Base-by-base conservation (phyloP, 176 grass and related monocot species). In the Coix lacrymajobi region DNA sequence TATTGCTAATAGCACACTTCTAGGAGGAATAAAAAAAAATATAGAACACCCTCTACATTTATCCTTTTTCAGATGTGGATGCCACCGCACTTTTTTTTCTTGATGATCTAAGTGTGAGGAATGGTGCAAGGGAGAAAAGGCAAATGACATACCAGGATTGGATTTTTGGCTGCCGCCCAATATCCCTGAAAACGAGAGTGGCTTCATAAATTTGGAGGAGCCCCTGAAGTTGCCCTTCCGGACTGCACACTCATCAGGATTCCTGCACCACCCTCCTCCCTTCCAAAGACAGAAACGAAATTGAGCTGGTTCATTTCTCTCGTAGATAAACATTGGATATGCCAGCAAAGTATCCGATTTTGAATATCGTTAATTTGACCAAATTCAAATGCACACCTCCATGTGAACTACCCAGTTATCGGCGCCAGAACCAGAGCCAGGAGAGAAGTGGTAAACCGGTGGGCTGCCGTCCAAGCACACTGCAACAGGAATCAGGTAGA, bases 191-290 rank as follows among this genome's bases (percentile, higher is more conserved):
- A 97, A 97, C 1, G 90, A 85, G 44, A 93, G 80, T 11, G 87
- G 91, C 69, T 75, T 93, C 84, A 97, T 97, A 26, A 83, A 91
- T 40, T 90, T 89, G 7, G 94, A 97, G 25, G 94, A 97, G 40
- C 94, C 94, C 83, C 92, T 85, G 81, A 85, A 85, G 73, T 85
- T 97, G 26, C 75, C 70, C 80, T 97, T 93, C 61, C 94, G 81
- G 73, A 85, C 73, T 4, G 85, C 32, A 80, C 94, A 97, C 37
- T 90, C 89, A 4, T 87, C 79, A n/a, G 85, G 7, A 75, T 87
- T 91, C 76, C 85, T 91, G 86, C 94, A 96, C 94, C 94, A 96
- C 24, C 94, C 94, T 76, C 94, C 94, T 58, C 94, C 94, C 94
- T 96, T 75, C 41, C 69, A 91, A 46, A 82, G 37, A 69, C 20